These are phyloP conservation scores for Somion occarium DNA, from an alignment of 1,284 basidiomycete genomes.

Conservation along the genomic window DNA sequence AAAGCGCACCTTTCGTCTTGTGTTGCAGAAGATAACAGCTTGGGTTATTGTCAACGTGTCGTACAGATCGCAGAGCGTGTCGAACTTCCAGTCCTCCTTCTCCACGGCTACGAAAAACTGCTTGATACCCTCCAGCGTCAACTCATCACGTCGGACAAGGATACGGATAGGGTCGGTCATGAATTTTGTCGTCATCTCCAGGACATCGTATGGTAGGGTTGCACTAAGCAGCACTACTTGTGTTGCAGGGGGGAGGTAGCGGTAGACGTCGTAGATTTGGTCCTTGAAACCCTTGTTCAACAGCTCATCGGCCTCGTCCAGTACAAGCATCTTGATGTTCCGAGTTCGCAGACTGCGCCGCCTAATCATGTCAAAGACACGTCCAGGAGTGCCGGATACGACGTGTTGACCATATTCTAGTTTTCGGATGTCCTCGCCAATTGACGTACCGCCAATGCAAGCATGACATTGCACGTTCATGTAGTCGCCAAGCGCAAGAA, in stretches of 20 bases:
- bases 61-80: constrained; percentile 97
- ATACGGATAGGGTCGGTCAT: constrained; percentile 99
- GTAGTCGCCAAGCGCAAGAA: constrained; percentile 96
- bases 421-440: constrained; percentile 98
- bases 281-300: constrained; percentile 99
- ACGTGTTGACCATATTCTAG: constrained; percentile 98
- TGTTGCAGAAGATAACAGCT: constrained; percentile 99
- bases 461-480: constrained; percentile 99
- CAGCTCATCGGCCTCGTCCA: constrained; percentile 97
- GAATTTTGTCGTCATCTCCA: constrained; percentile 99
- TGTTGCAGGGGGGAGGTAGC: constrained; percentile 96
- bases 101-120: constrained; percentile 99
- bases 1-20: constrained; percentile 92
- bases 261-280: constrained; percentile 99
- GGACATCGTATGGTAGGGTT: constrained; percentile 94
- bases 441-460: constrained; percentile 96
- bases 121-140: constrained; percentile 99
- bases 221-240: constrained; percentile 97
- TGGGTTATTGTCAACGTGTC: constrained; percentile 99
- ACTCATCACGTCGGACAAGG: constrained; percentile 98
- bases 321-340: constrained; percentile 99
- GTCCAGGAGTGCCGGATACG: constrained; percentile 95
- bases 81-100: constrained; percentile 99
- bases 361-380: constrained; percentile 99
- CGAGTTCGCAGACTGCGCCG: constrained; percentile 90